Base-by-base conservation (phyloP, 1,139 yeast species). In the Candida sp. region DNA sequence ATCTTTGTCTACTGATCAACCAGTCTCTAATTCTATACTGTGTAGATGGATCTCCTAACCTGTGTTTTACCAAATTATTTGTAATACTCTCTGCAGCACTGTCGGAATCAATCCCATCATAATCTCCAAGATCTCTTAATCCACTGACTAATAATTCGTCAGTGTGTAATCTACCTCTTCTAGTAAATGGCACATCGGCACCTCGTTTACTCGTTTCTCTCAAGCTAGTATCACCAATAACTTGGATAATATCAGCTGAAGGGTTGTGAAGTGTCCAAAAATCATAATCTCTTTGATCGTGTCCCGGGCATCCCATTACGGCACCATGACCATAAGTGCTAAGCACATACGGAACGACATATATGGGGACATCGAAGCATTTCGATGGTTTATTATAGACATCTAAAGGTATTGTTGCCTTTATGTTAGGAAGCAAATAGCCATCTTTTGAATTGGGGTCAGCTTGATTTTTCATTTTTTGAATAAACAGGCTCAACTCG, bases 231-330 rank as follows among this genome's bases (percentile, higher is more conserved):
- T 77, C 75, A 0, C 77, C 78, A 21, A 83, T 77, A 0, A 80
- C 69, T 32, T 63, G 69, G 1, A 73, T 52, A 0, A 79, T 63
- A 0, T 70, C 66, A 1, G 61, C 51, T 0, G 56, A 53, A 0
- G 87, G 84, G 54, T 72, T 73, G 57, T 87, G 88, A 39, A 67
- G 57, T 5, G 61, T 57, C 97, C 97, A 91, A 58, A 93, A 91
- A 3, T 73, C 87, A 54, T 60, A 79, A 58, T 93, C 99, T 48
- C 98, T 75, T 38, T 71, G 70, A 59, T 93, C 98, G 61, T 91
- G 98, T 0, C 86, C 97, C 2, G 99, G 99, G 55, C 95, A 88
- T 1, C 99, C 99, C 98, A 93, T 91, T 0, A 93, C 98, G 1
- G 97, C 96, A 38, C 96, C 96, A 49, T 79, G 79, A 0, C 97